A percentile compares a stretch with the other conserved stretches of the same genome.
These are phyloP conservation scores for Vachellia pachyceras DNA, from an alignment of 306 rosid genomes.

Conservation along the genomic window DNA sequence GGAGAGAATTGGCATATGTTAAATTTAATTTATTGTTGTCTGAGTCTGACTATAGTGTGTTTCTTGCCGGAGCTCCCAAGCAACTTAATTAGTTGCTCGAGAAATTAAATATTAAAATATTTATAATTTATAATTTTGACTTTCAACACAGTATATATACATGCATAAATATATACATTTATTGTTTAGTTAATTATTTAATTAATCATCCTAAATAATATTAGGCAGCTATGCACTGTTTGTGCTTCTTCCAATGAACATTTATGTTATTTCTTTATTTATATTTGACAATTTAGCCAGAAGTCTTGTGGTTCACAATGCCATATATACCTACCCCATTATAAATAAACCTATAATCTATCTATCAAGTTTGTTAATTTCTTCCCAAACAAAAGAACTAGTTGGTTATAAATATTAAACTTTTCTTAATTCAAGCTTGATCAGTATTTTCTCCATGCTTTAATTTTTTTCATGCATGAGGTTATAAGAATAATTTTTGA, in stretches of 20 bases:
- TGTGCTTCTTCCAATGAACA: slow-evolving; percentile 22
- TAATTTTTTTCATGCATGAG: too few species aligned
- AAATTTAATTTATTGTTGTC: slow-evolving; percentile 38
- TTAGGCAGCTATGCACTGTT: background rate
- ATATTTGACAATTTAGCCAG: background rate
- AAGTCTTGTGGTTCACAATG: too few species aligned
- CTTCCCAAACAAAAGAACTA: too few species aligned
- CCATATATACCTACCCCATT: slow-evolving; percentile 1
- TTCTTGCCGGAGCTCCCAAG: slow-evolving; percentile 78
- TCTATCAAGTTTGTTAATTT: background rate
- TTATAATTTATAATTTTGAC: slow-evolving; percentile 53
- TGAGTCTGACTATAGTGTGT: slow-evolving; percentile 51
- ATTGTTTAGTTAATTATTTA: background rate
- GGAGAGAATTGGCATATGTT: slow-evolving; percentile 51
- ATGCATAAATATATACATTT: too few species aligned
- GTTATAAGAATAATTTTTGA: too few species aligned
- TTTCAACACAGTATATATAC: slow-evolving; percentile 38
- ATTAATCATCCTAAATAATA: background rate
- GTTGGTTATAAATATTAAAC: too few species aligned
- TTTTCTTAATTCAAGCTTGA: too few species aligned
- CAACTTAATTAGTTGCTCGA: slow-evolving; percentile 61
- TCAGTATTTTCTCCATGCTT: too few species aligned
- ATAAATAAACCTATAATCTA: slow-evolving; percentile 6
- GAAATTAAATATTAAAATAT: slow-evolving; percentile 45
- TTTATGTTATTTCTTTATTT: background rate